Conservation (phyloP, 2,329 filamentous ascomycete genomes). For the Colletotrichum navitas region DNA sequence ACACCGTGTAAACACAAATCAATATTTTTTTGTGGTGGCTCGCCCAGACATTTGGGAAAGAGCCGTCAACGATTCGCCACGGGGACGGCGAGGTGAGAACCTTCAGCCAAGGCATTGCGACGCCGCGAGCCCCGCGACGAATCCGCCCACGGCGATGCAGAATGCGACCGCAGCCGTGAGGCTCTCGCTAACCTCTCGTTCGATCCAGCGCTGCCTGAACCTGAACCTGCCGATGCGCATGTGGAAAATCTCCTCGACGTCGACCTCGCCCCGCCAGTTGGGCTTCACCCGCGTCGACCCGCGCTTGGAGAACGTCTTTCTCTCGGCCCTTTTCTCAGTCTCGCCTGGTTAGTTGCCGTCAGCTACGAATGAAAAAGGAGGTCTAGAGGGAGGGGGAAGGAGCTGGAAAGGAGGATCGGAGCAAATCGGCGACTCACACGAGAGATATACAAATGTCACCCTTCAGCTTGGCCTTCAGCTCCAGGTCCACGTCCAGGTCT, state of each 20-base stretch:
- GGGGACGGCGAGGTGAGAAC: background rate
- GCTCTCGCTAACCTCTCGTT: slow-evolving; percentile 46
- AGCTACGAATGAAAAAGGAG: background rate
- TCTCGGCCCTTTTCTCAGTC: slow-evolving; percentile 37
- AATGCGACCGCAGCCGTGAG: slow-evolving; percentile 45
- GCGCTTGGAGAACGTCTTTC: slow-evolving; percentile 25
- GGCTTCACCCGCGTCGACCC: slow-evolving; percentile 31
- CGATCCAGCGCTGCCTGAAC: slow-evolving; percentile 50
- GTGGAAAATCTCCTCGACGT: slow-evolving; percentile 49
- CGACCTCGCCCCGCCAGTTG: slow-evolving; percentile 25
- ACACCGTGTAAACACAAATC: background rate
- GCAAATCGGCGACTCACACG: slow-evolving; percentile 63
- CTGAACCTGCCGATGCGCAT: slow-evolving; percentile 50
- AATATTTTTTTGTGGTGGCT: background rate
- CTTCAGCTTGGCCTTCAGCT: slow-evolving; percentile 82
- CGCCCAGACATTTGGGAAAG: background rate
- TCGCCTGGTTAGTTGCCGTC: slow-evolving; percentile 27
- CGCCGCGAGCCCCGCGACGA: slow-evolving; percentile 41
- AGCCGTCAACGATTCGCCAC: background rate
- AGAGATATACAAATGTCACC: slow-evolving; percentile 79
- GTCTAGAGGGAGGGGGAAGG: no score
- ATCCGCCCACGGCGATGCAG: slow-evolving; percentile 44
- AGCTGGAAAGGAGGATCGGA: background rate
- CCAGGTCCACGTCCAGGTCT: slow-evolving; percentile 82
- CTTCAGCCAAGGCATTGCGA: slow-evolving; percentile 30